Percentiles rank a stretch among this genome's conserved stretches.
These are phyloP conservation scores for Lentinula sp. DNA, from an alignment of 768 basidiomycete genomes.

Conservation along the genomic window DNA sequence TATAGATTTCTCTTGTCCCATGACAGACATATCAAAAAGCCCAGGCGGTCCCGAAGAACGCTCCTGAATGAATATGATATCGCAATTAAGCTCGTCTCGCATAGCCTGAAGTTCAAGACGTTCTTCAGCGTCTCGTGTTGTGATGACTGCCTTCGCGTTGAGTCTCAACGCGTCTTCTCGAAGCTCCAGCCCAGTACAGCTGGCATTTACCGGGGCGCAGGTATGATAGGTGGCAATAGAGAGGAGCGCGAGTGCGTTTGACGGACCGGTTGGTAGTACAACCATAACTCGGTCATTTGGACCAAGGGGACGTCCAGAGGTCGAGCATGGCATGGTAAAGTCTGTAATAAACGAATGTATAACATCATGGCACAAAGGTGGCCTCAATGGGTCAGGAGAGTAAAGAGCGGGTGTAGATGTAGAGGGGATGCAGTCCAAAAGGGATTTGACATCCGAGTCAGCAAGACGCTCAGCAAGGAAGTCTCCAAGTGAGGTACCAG, in stretches of 20 bases:
- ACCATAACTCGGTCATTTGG: slow-evolving; percentile 43
- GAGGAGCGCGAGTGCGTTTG: slow-evolving; percentile 41
- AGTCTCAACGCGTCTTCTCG: slow-evolving; percentile 34
- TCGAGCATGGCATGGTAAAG: slow-evolving; percentile 32
- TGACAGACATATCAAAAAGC: slow-evolving; percentile 31
- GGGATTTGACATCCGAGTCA: slow-evolving; percentile 23
- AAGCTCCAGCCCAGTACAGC: slow-evolving; percentile 38
- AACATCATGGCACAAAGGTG: slow-evolving; percentile 27
- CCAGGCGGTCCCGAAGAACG: slow-evolving; percentile 29
- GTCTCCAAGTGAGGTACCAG: slow-evolving; percentile 30
- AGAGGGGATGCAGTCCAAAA: slow-evolving; percentile 34
- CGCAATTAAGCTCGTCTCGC: slow-evolving; percentile 29
- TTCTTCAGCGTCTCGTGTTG: slow-evolving; percentile 32
- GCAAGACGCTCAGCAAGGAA: slow-evolving; percentile 25
- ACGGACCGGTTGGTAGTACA: slow-evolving; percentile 37
- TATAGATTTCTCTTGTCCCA: slow-evolving; percentile 13
- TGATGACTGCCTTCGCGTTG: slow-evolving; percentile 32
- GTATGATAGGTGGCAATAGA: slow-evolving; percentile 37
- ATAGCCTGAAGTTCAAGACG: slow-evolving; percentile 29
- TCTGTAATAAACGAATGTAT: slow-evolving; percentile 30
- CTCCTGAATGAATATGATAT: slow-evolving; percentile 29
- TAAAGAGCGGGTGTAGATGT: slow-evolving; percentile 29
- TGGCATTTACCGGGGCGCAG: slow-evolving; percentile 41
- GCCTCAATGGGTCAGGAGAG: slow-evolving; percentile 29
- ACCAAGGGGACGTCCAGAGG: slow-evolving; percentile 20